These are phyloP conservation scores for Isoetes taiwanensis DNA, from an alignment of 75 land plant species.

Conservation along the genomic window DNA sequence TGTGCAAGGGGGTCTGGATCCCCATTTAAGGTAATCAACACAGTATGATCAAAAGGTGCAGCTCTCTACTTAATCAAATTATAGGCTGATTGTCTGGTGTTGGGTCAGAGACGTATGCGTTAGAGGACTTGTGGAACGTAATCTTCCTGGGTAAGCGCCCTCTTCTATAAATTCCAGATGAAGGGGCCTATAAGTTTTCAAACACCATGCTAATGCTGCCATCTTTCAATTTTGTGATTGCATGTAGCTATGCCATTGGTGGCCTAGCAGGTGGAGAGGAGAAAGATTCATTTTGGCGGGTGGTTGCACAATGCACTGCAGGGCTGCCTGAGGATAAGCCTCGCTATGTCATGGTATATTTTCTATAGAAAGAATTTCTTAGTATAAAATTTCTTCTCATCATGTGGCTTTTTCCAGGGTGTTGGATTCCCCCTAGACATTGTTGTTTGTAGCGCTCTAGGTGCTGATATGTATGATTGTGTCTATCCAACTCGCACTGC, in stretches of 20 bases:
- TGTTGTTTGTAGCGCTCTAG: slow-evolving; percentile 98
- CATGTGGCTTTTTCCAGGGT: slow-evolving; percentile 41
- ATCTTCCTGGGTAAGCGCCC: slow-evolving; percentile 87
- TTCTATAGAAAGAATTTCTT: background rate
- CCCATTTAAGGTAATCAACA: slow-evolving; percentile 53
- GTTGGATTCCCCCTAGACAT: slow-evolving; percentile 98
- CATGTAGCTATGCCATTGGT: slow-evolving; percentile 92
- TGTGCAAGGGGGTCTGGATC: slow-evolving; percentile 98
- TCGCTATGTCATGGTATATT: slow-evolving; percentile 93
- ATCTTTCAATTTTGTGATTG: slow-evolving; percentile 11
- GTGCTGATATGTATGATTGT: slow-evolving; percentile 99
- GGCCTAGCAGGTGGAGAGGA: slow-evolving; percentile 99
- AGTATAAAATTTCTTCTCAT: background rate
- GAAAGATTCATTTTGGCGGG: slow-evolving; percentile 98
- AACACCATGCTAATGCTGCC: background rate
- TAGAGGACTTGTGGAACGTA: slow-evolving; percentile 74
- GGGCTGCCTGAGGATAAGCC: slow-evolving; percentile 97
- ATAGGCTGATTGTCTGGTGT: background rate
- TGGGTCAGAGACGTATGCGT: slow-evolving; percentile 85
- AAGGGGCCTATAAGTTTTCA: background rate
- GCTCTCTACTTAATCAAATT: background rate
- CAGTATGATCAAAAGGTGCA: background rate
- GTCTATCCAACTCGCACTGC: slow-evolving; percentile 99
- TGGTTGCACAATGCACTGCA: slow-evolving; percentile 98
- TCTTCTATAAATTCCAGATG: background rate